A percentile compares a stretch with the other conserved stretches of the same genome.
Evolutionary conservation across 2,329 filamentous ascomycete genomes (phyloP).

Genomic region (Boeremia lycopersici): DNA sequence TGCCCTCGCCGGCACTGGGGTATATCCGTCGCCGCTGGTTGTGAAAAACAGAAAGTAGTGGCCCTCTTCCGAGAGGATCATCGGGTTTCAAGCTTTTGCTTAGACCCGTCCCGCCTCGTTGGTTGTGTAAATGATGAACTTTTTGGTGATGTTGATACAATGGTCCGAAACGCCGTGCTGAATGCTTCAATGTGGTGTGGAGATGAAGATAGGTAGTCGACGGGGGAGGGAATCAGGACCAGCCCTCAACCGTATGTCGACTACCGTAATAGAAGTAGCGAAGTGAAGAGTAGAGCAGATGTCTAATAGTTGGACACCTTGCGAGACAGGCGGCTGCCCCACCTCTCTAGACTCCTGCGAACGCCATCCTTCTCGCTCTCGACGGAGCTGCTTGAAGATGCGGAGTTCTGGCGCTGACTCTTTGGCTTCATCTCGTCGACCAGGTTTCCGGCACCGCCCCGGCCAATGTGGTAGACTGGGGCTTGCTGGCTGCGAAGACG

Average conservation of each 20-base stretch:
- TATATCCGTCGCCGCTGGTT: slow-evolving; percentile 46
- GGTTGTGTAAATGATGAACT: slow-evolving; percentile 36
- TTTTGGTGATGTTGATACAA: slow-evolving; percentile 21
- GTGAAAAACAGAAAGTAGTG: slow-evolving; percentile 27
- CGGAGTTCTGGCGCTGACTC: slow-evolving; percentile 36
- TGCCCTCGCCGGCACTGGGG: slow-evolving; percentile 42
- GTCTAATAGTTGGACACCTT: slow-evolving; percentile 41
- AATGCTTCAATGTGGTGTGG: slow-evolving; percentile 22
- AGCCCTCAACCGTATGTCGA: slow-evolving; percentile 37
- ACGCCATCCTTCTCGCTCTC: slow-evolving; percentile 39
- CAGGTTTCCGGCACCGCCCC: slow-evolving; percentile 65
- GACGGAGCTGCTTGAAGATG: slow-evolving; percentile 35
- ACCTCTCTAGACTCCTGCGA: slow-evolving; percentile 43
- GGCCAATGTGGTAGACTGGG: slow-evolving; percentile 68
- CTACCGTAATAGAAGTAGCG: slow-evolving; percentile 12
- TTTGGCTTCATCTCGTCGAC: slow-evolving; percentile 48
- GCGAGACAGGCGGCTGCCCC: slow-evolving; percentile 43
- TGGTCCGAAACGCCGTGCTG: slow-evolving; percentile 28
- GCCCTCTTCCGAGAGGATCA: slow-evolving; percentile 36
- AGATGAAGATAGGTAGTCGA: slow-evolving; percentile 2
- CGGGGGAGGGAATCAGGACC: slow-evolving; percentile 47
- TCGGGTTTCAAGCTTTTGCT: slow-evolving; percentile 18
- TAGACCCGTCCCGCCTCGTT: slow-evolving; percentile 32
- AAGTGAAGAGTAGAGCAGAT: slow-evolving; percentile 8
- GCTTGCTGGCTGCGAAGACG: slow-evolving; percentile 60